A percentile compares a stretch with the other conserved stretches of the same genome.
phyloP scores from a whole-genome alignment of 306 rosid genomes.

The Trifolium fragiferum region DNA sequence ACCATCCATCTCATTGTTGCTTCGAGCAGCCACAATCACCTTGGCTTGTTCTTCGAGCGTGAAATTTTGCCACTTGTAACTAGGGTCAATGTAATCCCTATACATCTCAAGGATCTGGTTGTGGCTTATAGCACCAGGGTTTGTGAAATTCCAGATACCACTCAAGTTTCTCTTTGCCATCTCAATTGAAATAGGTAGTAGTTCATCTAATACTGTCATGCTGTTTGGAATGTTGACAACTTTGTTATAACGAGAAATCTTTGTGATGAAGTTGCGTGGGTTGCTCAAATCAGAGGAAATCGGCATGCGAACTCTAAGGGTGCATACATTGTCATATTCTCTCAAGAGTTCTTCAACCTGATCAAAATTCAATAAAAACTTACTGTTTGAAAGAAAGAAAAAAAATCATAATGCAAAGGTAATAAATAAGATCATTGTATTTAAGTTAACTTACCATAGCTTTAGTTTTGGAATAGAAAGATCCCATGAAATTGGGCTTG shows the following conservation, averaged over 20 bases:
- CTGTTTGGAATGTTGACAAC: conserved; percentile 91
- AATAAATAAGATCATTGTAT: background rate
- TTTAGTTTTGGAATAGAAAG: conserved; percentile 86
- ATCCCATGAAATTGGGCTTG: conserved; percentile 79
- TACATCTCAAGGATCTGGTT: conserved; percentile 88
- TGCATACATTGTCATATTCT: conserved; percentile 86
- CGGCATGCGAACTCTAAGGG: conserved; percentile 89
- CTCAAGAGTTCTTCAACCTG: conserved; percentile 89
- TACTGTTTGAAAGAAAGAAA: background rate
- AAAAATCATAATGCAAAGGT: background rate
- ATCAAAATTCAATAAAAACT: conserved; percentile 24
- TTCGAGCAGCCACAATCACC: conserved; percentile 83
- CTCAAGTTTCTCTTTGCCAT: conserved; percentile 84
- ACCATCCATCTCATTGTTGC: conserved; percentile 91
- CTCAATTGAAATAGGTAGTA: conserved; percentile 78
- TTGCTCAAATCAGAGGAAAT: conserved; percentile 83
- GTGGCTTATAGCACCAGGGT: conserved; percentile 88
- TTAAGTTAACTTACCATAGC: conserved; percentile 65
- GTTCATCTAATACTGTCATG: conserved; percentile 86
- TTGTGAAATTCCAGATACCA: conserved; percentile 91
- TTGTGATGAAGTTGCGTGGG: conserved; percentile 86
- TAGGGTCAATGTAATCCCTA: conserved; percentile 67
- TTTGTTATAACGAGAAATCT: conserved; percentile 83
- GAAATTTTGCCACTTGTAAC: conserved; percentile 70
- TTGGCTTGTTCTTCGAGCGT: conserved; percentile 89